A percentile compares a stretch with the other conserved stretches of the same genome.
phyloP scores from a whole-genome alignment of 371 early-diverging fungal genomes.

The Mucor racemosus region DNA sequence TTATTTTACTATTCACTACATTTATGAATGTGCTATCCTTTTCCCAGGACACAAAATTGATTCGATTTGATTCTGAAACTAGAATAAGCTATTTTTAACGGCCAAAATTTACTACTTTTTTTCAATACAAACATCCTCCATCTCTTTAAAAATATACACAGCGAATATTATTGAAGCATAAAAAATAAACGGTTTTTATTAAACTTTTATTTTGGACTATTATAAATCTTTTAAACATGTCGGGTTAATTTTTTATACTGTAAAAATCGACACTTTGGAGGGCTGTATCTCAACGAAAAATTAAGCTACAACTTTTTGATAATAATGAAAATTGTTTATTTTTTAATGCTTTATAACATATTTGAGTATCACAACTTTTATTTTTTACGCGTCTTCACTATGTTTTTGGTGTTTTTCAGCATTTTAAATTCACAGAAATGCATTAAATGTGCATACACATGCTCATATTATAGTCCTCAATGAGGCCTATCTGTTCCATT shows the following conservation, averaged over 20 bases:
- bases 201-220: neutral
- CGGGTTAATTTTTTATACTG: neutral
- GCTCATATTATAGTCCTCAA: neutral
- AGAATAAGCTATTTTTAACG: too few species aligned
- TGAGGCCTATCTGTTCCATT: neutral
- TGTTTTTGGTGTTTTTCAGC: neutral
- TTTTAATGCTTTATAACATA: neutral
- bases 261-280: neutral
- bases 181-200: too few species aligned
- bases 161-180: too few species aligned
- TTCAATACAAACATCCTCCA: too few species aligned
- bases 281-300: neutral
- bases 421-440: neutral
- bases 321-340: neutral
- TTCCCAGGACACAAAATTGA: too few species aligned
- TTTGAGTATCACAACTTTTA: neutral
- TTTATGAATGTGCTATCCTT: too few species aligned
- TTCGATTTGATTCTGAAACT: too few species aligned
- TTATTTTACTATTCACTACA: too few species aligned
- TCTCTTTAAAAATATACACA: too few species aligned
- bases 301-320: neutral
- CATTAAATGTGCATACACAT: neutral
- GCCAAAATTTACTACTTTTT: too few species aligned
- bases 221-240: too few species aligned
- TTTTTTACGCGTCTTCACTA: neutral